Conservation (phyloP, 2,329 filamentous ascomycete species). For the Hypoxylon sp. region DNA sequence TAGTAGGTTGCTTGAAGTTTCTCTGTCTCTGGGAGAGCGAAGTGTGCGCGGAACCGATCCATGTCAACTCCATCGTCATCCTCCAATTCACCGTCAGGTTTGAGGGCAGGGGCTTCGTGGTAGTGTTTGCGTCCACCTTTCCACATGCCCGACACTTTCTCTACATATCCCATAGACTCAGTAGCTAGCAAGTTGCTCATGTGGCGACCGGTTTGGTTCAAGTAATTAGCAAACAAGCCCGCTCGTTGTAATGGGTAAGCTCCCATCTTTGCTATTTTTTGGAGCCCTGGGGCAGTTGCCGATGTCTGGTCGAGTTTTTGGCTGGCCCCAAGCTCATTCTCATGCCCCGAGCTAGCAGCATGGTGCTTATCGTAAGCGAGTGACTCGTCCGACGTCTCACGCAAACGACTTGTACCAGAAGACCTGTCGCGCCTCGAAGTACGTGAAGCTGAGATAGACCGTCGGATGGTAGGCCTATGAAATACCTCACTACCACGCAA, state of each 20-base stretch:
- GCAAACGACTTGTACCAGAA: conserved; percentile 33
- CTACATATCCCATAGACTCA: conserved; percentile 95
- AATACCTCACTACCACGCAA: conserved; percentile 90
- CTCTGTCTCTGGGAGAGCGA: conserved; percentile 87
- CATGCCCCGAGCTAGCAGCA: conserved; percentile 58
- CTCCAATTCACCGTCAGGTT: conserved; percentile 68
- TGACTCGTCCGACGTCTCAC: conserved; percentile 39
- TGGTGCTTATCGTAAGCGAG: conserved; percentile 39
- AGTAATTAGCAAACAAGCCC: conserved; percentile 84
- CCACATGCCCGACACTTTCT: conserved; percentile 98
- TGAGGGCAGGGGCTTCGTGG: conserved; percentile 70
- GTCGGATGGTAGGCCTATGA: conserved; percentile 78
- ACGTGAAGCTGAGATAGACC: conserved; percentile 61
- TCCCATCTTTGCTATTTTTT: conserved; percentile 72
- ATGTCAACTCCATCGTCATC: conserved; percentile 73
- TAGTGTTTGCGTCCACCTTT: conserved; percentile 93
- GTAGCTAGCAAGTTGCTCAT: conserved; percentile 88
- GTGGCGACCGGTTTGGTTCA: conserved; percentile 82
- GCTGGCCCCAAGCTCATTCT: conserved; percentile 51
- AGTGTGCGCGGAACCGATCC: conserved; percentile 90
- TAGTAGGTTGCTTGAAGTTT: conserved; percentile 91
- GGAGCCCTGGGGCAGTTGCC: conserved; percentile 61
- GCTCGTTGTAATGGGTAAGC: conserved; percentile 87
- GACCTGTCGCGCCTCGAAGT: conserved; percentile 38
- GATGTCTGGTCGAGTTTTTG: conserved; percentile 50